Evolutionary conservation across 1,284 basidiomycete species (phyloP).

Genomic region (Leucoagaricus sp.): DNA sequence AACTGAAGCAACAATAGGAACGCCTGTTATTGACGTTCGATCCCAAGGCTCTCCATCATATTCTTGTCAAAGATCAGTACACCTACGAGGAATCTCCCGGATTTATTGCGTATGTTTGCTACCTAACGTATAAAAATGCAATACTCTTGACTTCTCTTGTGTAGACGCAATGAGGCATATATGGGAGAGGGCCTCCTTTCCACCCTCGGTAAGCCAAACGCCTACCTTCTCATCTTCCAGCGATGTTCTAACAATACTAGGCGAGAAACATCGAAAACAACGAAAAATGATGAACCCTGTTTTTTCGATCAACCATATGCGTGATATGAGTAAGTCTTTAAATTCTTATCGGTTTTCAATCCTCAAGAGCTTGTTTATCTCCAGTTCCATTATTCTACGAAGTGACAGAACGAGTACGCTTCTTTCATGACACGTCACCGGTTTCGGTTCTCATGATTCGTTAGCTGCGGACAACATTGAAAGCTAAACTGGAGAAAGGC

Average conservation of each 20-base stretch:
- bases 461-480: slow-evolving; percentile 24
- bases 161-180: slow-evolving; percentile 21
- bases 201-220: slow-evolving; percentile 24
- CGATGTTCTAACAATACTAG: slow-evolving; percentile 25
- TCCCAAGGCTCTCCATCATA: slow-evolving; percentile 16
- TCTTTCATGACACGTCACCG: neutral
- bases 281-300: slow-evolving; percentile 32
- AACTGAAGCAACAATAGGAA: neutral
- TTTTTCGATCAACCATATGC: slow-evolving; percentile 34
- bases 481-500: slow-evolving; percentile 22
- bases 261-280: slow-evolving; percentile 20
- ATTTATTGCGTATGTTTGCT: slow-evolving; percentile 23
- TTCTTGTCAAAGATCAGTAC: slow-evolving; percentile 17
- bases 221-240: neutral
- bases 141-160: neutral
- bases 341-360: neutral
- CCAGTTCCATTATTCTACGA: slow-evolving; percentile 33
- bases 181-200: slow-evolving; percentile 28
- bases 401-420: slow-evolving; percentile 27
- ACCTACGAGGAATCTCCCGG: slow-evolving; percentile 27
- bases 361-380: neutral
- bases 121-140: neutral
- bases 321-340: slow-evolving; percentile 25
- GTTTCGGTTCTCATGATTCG: neutral
- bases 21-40: slow-evolving; percentile 13